A percentile compares a stretch with the other conserved stretches of the same genome.
These are phyloP conservation scores for Fraxinus sp. DNA, from an alignment of 305 asterid genomes.

Conservation along the genomic window DNA sequence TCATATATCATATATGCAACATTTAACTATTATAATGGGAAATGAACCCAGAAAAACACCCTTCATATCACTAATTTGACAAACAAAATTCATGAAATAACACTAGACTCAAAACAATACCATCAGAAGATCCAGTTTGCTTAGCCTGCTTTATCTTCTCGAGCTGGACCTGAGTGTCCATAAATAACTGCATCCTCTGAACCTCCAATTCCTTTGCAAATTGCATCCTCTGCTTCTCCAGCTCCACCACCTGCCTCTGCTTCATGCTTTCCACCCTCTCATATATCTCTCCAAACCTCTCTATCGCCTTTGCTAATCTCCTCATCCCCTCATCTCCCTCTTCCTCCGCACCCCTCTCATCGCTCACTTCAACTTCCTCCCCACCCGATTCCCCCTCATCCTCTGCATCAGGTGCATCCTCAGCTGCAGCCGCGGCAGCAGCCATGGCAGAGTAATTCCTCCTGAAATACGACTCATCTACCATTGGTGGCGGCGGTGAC, in stretches of 20 bases:
- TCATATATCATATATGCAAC: no score
- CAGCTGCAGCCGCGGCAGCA: constrained; percentile 75
- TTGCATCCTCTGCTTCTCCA: constrained; percentile 97
- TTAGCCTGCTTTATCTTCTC: constrained; percentile 68
- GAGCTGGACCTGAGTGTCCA: constrained; percentile 86
- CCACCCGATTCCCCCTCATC: constrained; percentile 49
- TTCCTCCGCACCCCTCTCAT: constrained; percentile 39
- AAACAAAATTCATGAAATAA: neutral
- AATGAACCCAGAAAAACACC: constrained; percentile 6
- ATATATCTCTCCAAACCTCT: constrained; percentile 71
- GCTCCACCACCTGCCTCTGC: constrained; percentile 82
- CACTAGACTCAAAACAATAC: constrained; percentile 35
- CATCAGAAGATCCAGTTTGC: constrained; percentile 68
- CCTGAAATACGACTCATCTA: constrained; percentile 59
- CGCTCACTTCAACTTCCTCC: constrained; percentile 50
- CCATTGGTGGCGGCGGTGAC: constrained; percentile 39
- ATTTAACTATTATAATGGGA: neutral
- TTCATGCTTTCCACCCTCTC: constrained; percentile 85
- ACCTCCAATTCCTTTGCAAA: constrained; percentile 90
- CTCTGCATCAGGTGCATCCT: constrained; percentile 26
- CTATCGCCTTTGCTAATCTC: constrained; percentile 73
- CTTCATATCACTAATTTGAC: neutral
- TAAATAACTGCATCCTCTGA: constrained; percentile 88
- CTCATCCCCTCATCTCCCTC: constrained; percentile 58
- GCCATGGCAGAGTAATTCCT: constrained; percentile 84